Evolutionary conservation across 2,329 filamentous ascomycete genomes (phyloP).

Genomic region (Sclerotinia spermophila): DNA sequence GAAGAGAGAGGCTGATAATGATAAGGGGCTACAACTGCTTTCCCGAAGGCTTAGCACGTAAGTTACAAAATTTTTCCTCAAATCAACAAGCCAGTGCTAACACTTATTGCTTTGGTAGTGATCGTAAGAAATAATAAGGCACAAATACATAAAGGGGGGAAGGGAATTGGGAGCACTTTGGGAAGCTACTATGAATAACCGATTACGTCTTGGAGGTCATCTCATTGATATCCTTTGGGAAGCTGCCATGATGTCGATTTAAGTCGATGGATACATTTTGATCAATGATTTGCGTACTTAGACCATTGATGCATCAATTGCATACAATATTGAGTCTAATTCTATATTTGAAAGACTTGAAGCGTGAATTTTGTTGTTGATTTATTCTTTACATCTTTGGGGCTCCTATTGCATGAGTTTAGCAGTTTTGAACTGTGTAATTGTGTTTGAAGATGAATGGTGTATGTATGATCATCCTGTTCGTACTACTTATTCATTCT

Average conservation of each 20-base stretch:
- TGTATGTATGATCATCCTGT: neutral
- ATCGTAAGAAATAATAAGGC: slow-evolving; percentile 29
- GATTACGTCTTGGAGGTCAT: slow-evolving; percentile 7
- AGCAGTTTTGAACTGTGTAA: neutral
- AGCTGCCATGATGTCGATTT: slow-evolving; percentile 11
- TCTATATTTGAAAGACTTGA: neutral
- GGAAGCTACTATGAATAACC: slow-evolving; percentile 16
- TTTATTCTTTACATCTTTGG: neutral
- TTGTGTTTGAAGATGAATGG: neutral
- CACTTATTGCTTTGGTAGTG: slow-evolving; percentile 18
- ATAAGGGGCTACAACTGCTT: slow-evolving; percentile 79
- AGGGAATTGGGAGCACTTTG: slow-evolving; percentile 1
- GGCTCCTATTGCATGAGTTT: neutral
- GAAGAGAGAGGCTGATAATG: slow-evolving; percentile 84
- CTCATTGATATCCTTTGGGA: slow-evolving; percentile 6
- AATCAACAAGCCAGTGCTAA: slow-evolving; percentile 11
- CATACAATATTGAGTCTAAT: slow-evolving; percentile 17
- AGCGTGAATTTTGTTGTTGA: neutral
- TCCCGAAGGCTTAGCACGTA: slow-evolving; percentile 95
- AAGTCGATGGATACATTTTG: slow-evolving; percentile 18
- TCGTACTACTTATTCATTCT: too few species aligned
- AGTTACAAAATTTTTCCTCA: slow-evolving; percentile 43
- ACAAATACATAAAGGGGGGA: slow-evolving; percentile 13
- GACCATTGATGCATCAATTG: slow-evolving; percentile 10
- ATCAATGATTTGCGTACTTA: slow-evolving; percentile 9